Evolutionary conservation across 2,329 filamentous ascomycete genomes (phyloP), one percentile per base, ranked within the genome.

Genomic region (Chalaropsis thielavioides): DNA sequence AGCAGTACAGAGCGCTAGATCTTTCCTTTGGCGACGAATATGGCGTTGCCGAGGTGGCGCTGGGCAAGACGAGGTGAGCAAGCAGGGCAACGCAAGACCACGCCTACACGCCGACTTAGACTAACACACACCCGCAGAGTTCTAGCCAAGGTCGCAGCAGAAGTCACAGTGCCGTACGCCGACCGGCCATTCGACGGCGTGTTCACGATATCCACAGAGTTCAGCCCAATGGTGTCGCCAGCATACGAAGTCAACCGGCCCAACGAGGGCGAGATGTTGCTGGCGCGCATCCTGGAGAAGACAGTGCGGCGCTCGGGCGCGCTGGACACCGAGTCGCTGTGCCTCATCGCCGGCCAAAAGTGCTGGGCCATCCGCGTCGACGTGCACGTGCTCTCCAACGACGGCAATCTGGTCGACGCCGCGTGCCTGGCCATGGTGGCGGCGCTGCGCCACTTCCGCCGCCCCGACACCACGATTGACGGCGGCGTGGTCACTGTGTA

Each of bases 171-270:
- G 46, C 92, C 94, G 54, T 90, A 87, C 72, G 76, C 87, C 63
- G 92, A 97, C 76, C 87, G 92, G 68, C 92, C 92, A 67, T 96
- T 96, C 73, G 94, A 97, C 74, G 94, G 94, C 74, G 83, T 95
- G 74, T 97, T 97, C 79, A 91, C 86, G 70, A 96, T 97, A 73
- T 83, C 86, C 64, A 89, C 92, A 64, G 94, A 97, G 74, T 84
- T 99, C 71, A 90, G 88, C 68, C 90, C 92, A 61, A 95, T 97
- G 86, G 88, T 89, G 35, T 91, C 90, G 59, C 91, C 94, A 15
- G 86, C 89, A 41, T 95, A 95, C 76, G 92, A 96, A 75, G 83
- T 88, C 70, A 90, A 89, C 74, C 83, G 90, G 64, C 88, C 88
- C 60, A 92, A 87, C 68, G 89, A 95, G 71, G 83, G 87, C 65